Evolutionary conservation across 192 early-diverging fungal species (phyloP), one percentile per base, ranked within the genome.

Genomic region (Chytriomyces confervae): DNA sequence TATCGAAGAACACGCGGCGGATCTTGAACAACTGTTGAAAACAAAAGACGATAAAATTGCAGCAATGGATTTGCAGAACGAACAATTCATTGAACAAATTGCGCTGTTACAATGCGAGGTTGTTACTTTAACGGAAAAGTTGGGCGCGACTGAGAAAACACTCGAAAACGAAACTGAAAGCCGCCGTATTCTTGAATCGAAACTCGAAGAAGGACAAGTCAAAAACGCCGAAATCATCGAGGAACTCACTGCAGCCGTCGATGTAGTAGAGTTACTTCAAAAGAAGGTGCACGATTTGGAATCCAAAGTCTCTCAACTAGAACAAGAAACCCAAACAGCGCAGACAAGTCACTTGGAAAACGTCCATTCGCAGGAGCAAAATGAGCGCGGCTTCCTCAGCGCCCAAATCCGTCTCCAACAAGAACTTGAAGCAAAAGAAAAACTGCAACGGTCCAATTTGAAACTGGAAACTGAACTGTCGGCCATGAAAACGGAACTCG

Each of bases 401-500:
- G 7, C 45, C 27, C 36, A 73, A 62, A 6, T 2, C 8, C 7
- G 44, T 1, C 5, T 62, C 7, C 44, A 73, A 62, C 36, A 63
- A 16, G 53, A 73, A n/a, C 23, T 23, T n/a, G 61, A 61, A 29
- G 18, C 27, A 23, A 62, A 45, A 10, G 60, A 73, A 29, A 44
- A 48, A 43, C n/a, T 62, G 18, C 60, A 62, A 7, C 16, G 61
- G 44, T 20, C 43, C 6, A n/a, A 18, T 13, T 27, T 62, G 44
- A 73, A 73, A 46, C n/a, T 62, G 9, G 72, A 61, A 18, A 73
- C 72, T 23, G 72, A 73, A 18, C 61, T 73, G 11, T 8, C 61
- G 7, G 72, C 60, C 18, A n/a, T 73, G 7, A 73, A 73, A 73
- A 62, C 72, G n/a, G 72, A 73, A 45, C 24, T 73, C 7, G 72